Evolutionary conservation across 2,329 filamentous ascomycete genomes (phyloP).

Genomic region (Pyrenochaeta sp.): DNA sequence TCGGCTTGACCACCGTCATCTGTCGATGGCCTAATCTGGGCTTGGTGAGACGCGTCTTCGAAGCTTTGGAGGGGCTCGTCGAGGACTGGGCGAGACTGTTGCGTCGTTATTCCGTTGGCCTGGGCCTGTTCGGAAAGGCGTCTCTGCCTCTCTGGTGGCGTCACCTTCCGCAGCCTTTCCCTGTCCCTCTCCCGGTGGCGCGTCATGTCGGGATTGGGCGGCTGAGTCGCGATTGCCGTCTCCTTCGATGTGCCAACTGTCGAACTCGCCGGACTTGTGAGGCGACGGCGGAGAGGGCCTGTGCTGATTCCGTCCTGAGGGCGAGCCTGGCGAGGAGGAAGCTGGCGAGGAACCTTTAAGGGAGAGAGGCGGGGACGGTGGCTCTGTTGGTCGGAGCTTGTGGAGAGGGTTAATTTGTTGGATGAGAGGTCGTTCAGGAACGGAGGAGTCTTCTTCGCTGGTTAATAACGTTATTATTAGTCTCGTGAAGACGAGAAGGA

Average conservation of each 20-base stretch:
- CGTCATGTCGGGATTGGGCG: slow-evolving; percentile 31
- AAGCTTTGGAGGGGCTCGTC: slow-evolving; percentile 46
- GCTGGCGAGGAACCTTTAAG: slow-evolving; percentile 30
- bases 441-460: slow-evolving; percentile 41
- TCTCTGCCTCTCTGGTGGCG: slow-evolving; percentile 31
- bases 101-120: slow-evolving; percentile 15
- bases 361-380: slow-evolving; percentile 41
- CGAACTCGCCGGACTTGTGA: slow-evolving; percentile 45
- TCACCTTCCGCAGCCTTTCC: slow-evolving; percentile 32
- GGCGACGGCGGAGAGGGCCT: slow-evolving; percentile 45
- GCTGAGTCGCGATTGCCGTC: slow-evolving; percentile 35
- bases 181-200: slow-evolving; percentile 31
- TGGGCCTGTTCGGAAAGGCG: slow-evolving; percentile 8
- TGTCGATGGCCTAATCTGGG: slow-evolving; percentile 16
- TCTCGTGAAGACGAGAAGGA: slow-evolving; percentile 21
- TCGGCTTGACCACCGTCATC: slow-evolving; percentile 8
- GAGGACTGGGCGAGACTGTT: slow-evolving; percentile 37
- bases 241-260: slow-evolving; percentile 44
- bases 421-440: slow-evolving; percentile 35
- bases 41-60: slow-evolving; percentile 36
- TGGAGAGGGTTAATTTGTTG: slow-evolving; percentile 38
- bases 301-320: slow-evolving; percentile 36
- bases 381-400: slow-evolving; percentile 38
- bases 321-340: slow-evolving; percentile 39
- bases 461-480: slow-evolving; percentile 47